phyloP scores from a whole-genome alignment of 2,329 filamentous ascomycete species.

The Scedosporium apiospermum region DNA sequence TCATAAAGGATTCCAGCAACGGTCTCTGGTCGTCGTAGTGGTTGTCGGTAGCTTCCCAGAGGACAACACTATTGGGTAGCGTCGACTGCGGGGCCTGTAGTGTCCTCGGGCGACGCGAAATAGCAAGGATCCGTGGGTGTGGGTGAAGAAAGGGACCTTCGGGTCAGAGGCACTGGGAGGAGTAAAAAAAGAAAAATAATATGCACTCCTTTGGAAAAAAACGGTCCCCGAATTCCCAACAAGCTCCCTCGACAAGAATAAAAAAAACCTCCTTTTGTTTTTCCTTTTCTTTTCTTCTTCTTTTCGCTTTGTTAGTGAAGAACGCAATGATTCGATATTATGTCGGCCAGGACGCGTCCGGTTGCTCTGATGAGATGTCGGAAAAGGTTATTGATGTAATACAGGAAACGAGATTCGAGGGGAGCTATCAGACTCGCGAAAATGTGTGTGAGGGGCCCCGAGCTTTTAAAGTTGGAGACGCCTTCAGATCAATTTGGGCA shows the following conservation, averaged over 20 bases:
- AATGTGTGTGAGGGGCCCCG: not conserved
- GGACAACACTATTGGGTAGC: not conserved
- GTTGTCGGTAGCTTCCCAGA: not conserved
- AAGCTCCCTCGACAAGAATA: not conserved
- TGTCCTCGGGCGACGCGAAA: not conserved
- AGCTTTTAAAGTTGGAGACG: constrained; percentile 1
- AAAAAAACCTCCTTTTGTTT: not conserved
- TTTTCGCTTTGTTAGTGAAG: not conserved
- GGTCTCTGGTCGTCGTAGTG: not conserved
- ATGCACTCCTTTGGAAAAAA: not conserved
- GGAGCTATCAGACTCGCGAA: not conserved
- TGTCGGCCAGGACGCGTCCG: not conserved
- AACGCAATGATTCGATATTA: not conserved
- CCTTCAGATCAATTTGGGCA: not conserved
- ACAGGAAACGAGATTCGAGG: not conserved
- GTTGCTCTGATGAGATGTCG: not conserved
- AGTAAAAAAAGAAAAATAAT: not conserved
- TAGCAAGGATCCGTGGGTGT: not conserved
- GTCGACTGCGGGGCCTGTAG: not conserved
- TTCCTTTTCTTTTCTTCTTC: not conserved
- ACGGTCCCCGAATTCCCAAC: not conserved
- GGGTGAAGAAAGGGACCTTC: not conserved
- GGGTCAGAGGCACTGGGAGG: not conserved
- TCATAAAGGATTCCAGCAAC: constrained; percentile 19
- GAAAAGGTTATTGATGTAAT: not conserved